Evolutionary conservation across 2,329 filamentous ascomycete species (phyloP).

Genomic region (Colletotrichum abscissum): DNA sequence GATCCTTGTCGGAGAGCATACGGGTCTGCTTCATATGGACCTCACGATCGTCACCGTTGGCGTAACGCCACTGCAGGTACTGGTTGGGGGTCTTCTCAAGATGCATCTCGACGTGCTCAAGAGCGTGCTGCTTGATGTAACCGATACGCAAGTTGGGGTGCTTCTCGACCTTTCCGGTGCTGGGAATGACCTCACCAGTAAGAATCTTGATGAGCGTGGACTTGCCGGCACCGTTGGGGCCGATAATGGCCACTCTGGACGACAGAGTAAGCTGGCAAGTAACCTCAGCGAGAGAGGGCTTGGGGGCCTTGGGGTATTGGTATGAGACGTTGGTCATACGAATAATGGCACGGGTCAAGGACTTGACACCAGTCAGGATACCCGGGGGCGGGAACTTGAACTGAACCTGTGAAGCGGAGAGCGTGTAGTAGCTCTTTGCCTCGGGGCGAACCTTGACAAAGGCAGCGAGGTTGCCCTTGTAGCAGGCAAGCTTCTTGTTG

Average conservation of each 20-base stretch:
- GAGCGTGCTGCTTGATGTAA: slow-evolving; percentile 99
- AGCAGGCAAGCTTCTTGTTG: slow-evolving; percentile 91
- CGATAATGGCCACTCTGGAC: slow-evolving; percentile 95
- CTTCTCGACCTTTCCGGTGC: slow-evolving; percentile 90
- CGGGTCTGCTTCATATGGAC: slow-evolving; percentile 98
- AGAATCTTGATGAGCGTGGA: slow-evolving; percentile 98
- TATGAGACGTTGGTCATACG: slow-evolving; percentile 93
- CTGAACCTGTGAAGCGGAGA: slow-evolving; percentile 87
- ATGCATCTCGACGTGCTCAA: slow-evolving; percentile 99
- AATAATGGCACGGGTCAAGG: slow-evolving; percentile 90
- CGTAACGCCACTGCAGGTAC: slow-evolving; percentile 98
- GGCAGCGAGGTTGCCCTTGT: slow-evolving; percentile 82
- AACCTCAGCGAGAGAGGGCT: slow-evolving; percentile 88
- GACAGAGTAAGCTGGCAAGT: slow-evolving; percentile 90
- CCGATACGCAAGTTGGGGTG: slow-evolving; percentile 98
- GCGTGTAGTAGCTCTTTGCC: slow-evolving; percentile 97
- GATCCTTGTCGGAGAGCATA: slow-evolving; percentile 85
- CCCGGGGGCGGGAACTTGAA: slow-evolving; percentile 99
- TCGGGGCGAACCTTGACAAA: slow-evolving; percentile 94
- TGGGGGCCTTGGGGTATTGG: slow-evolving; percentile 89
- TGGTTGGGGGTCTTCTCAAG: slow-evolving; percentile 99
- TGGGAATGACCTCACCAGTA: slow-evolving; percentile 90
- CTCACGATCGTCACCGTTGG: slow-evolving; percentile 95
- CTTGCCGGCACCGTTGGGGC: slow-evolving; percentile 97
- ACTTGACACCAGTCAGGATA: slow-evolving; percentile 95